Evolutionary conservation across 1,284 basidiomycete genomes (phyloP), one percentile per base, ranked within the genome.

Genomic region (Leccinum fallax): DNA sequence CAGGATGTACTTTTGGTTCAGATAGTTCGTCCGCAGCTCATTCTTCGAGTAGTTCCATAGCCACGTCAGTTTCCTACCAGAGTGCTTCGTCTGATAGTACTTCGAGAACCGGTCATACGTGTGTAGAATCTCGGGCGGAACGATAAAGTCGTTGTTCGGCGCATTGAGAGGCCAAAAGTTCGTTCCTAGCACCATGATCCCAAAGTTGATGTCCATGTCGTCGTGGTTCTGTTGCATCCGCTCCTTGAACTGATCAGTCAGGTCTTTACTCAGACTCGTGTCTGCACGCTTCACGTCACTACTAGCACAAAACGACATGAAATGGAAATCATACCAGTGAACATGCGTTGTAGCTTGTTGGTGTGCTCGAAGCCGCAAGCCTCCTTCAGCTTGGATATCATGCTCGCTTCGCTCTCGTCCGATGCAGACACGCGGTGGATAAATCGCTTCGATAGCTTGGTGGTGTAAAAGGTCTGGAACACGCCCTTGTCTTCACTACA

Each of bases 401-500:
- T 99, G 77, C 92, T 95, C 30, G 93, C 92, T 76, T 99, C 97
- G 24, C 90, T 92, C 79, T 99, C 97, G 71, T 98, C 97, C 3
- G 96, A 98, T 4, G 95, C 95, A 21, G 95, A 98, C 21, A 93
- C 87, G 38, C 89, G 89, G 69, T 95, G 91, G 67, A 99, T 96
- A 40, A 99, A 87, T 68, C 97, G 94, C 74, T 94, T 94, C 53
- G 95, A 96, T 21, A 99, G 82, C 80, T 97, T 97, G 69, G 95
- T 98, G 52, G 94, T 93, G 81, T 99, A 99, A 84, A 98, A 99
- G 53, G 94, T 95, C 76, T 98, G 97, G 89, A 99, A 99, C 11
- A 99, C 95, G 72, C 99, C 97, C 83, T 98, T 98, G 81, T 99
- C 97, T 76, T 98, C 95, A 69, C 99, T 91, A 76, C 98, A 99